Evolutionary conservation across 1,284 basidiomycete genomes (phyloP), one percentile per base, ranked within the genome.

Genomic region (Fomitopsis schrenkii): DNA sequence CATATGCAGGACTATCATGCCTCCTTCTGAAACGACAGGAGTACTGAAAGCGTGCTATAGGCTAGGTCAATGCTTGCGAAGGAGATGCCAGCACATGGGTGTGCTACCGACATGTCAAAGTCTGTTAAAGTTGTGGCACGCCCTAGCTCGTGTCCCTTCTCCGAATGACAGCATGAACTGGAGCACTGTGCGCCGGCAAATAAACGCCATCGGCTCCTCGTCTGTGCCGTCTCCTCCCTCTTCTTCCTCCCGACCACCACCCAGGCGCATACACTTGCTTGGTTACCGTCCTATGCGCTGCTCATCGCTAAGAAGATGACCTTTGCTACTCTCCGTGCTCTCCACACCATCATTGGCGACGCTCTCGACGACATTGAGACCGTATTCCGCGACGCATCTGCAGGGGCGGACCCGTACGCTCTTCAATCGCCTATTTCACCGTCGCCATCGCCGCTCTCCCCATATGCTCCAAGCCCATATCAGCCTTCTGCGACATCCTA

Each of bases 311-410:
- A 10, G 28, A 26, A 19, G 33, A 77, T 76, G 83, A 86, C 88
- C 52, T 86, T 91, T 66, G 77, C 84, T 19, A 77, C 79, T 58
- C 80, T 91, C 58, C 83, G 83, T 60, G 82, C 83, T 26, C 80
- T 90, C 35, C 85, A 90, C 63, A 74, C 80, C 65, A 80, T 90
- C 70, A 83, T 90, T 64, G 85, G 82, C 65, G 80, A 86, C 59
- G 87, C 87, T 30, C 75, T 90, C 64, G 80, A 85, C 72, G 86
- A 90, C 66, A 86, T 90, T 46, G 83, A 90, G 70, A 77, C 76
- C 55, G 76, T 88, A 60, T 90, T 88, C 71, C 72, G 72, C 19
- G 65, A 66, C 38, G 66, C 66, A 2, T 30, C 59, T 26, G 41
- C 46, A 22, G 35, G 35, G 26, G 3, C 44, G 41, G 36, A 40